Base-by-base conservation (phyloP, 352 stramenopile species). In the Phytophthora pinifolia region DNA sequence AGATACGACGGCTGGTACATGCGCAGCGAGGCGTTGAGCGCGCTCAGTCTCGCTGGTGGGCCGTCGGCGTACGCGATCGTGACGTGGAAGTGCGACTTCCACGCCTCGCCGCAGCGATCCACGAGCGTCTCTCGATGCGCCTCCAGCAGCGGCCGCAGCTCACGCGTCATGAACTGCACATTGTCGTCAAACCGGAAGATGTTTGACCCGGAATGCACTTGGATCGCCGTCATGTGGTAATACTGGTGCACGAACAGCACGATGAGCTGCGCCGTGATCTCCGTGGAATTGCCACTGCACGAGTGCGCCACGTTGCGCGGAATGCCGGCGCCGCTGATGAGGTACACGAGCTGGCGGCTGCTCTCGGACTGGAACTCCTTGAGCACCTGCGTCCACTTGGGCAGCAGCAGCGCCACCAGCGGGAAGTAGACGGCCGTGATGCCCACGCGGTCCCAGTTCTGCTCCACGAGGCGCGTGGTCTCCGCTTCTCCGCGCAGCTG, bases 31-130 rank as follows among this genome's bases (percentile, higher is more conserved):
- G 96, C 89, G 66, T 99, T 98, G 51, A 99, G 89, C 15, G 97
- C 97, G 71, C 96, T 97, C 34, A 98, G 83, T 18, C 97, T 75
- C 22, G 97, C 97, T 2, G 95, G 92, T 25, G 94, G 95, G 0
- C 97, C 97, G 72, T 99, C 97, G 0, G 96, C 94, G 66, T 99
- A 99, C 30, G 92, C 96, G 45, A 99, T 96, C 8, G 96, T 98
- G 17, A 99, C 75, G 57, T 96, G 88, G 53, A 99, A 98, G 35
- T 94, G 92, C 46, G 97, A 79, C 52, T 89, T 88, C 96, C 96
- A 99, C 9, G 95, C 86, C 7, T 96, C 83, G 45, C 92, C 83
- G 53, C 88, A 98, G 1, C 76, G 69, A 25, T 92, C 76, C 39
- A 97, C 94, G 45, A 98, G 83, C 20, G 88, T 84, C 72, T 99